Evolutionary conservation across 176 grass and related monocot species (phyloP).

Genomic region (Avena insularis): DNA sequence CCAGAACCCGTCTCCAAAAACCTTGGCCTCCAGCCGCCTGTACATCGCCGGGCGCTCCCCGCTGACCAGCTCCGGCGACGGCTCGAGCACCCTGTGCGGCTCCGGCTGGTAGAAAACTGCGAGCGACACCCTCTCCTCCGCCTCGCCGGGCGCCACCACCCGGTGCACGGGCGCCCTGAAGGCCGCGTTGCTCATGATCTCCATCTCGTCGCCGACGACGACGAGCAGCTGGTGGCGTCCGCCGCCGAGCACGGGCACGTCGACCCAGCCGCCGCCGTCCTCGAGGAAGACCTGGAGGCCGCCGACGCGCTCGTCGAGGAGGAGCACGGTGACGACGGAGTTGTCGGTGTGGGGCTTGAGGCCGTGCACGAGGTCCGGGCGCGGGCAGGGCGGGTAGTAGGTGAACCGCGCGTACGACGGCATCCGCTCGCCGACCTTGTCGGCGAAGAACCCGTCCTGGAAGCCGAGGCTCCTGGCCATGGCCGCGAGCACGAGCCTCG

Average conservation of each 20-base stretch:
- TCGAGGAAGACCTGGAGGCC: constrained; percentile 52
- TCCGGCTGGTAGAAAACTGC: constrained; percentile 54
- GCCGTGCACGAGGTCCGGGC: constrained; percentile 65
- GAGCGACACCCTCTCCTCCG: constrained; percentile 44
- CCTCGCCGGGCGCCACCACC: constrained; percentile 15
- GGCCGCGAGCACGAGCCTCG: constrained; percentile 24
- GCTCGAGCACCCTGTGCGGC: constrained; percentile 34
- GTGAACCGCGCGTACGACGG: constrained; percentile 41
- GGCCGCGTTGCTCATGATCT: constrained; percentile 56
- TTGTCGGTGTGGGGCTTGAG: constrained; percentile 74
- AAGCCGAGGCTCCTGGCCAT: constrained; percentile 47
- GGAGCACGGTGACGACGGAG: constrained; percentile 56
- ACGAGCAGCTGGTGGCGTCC: constrained; percentile 38
- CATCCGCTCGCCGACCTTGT: constrained; percentile 36
- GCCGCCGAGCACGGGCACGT: constrained; percentile 39
- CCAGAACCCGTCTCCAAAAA: constrained; percentile 44
- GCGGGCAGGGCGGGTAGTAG: constrained; percentile 61
- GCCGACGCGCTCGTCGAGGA: constrained; percentile 58
- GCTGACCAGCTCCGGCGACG: constrained; percentile 47
- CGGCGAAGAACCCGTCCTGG: constrained; percentile 45
- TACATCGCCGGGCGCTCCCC: constrained; percentile 38
- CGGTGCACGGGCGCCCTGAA: constrained; percentile 56
- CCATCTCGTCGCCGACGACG: constrained; percentile 58
- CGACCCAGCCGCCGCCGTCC: constrained; percentile 45
- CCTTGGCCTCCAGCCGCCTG: constrained; percentile 36